Percentiles rank a stretch among this genome's conserved stretches.
Evolutionary conservation across 768 basidiomycete species (phyloP).

Genomic region (Sarcodon aspratus): DNA sequence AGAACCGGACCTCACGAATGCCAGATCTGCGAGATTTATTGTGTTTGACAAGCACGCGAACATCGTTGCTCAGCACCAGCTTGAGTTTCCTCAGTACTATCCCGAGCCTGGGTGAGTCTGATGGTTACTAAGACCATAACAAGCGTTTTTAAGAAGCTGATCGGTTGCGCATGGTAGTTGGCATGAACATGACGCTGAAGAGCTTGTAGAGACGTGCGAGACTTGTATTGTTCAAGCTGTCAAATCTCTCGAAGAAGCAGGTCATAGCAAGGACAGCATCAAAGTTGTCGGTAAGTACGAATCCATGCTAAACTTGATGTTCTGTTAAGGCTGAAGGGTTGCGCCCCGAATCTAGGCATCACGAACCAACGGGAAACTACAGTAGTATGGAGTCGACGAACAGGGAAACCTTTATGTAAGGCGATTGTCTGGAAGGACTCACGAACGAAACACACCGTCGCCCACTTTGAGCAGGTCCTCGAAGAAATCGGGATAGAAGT

Average conservation of each 20-base stretch:
- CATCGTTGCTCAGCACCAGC: conserved; percentile 81
- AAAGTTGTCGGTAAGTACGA: conserved; percentile 76
- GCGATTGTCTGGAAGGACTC: conserved; percentile 97
- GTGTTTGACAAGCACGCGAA: conserved; percentile 82
- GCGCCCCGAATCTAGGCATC: conserved; percentile 42
- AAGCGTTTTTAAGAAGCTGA: background rate
- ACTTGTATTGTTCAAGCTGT: conserved; percentile 67
- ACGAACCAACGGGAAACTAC: conserved; percentile 98
- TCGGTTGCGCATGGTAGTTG: conserved; percentile 37
- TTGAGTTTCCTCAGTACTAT: conserved; percentile 92
- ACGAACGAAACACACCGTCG: conserved; percentile 79
- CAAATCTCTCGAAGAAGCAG: conserved; percentile 56
- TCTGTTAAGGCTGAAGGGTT: conserved; percentile 2
- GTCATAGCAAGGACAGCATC: conserved; percentile 72
- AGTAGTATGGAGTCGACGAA: conserved; percentile 83
- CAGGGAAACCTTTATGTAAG: conserved; percentile 79
- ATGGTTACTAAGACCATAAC: too few species aligned
- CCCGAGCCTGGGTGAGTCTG: conserved; percentile 62
- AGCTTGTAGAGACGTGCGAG: conserved; percentile 68
- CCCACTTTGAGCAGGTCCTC: conserved; percentile 67
- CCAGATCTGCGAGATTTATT: conserved; percentile 84
- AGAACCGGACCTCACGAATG: conserved; percentile 1
- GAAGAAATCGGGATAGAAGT: conserved; percentile 66
- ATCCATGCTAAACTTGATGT: background rate
- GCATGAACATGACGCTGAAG: conserved; percentile 90